These are phyloP conservation scores for Xerocomus spinulosus DNA, from an alignment of 768 basidiomycete species.

Conservation along the genomic window DNA sequence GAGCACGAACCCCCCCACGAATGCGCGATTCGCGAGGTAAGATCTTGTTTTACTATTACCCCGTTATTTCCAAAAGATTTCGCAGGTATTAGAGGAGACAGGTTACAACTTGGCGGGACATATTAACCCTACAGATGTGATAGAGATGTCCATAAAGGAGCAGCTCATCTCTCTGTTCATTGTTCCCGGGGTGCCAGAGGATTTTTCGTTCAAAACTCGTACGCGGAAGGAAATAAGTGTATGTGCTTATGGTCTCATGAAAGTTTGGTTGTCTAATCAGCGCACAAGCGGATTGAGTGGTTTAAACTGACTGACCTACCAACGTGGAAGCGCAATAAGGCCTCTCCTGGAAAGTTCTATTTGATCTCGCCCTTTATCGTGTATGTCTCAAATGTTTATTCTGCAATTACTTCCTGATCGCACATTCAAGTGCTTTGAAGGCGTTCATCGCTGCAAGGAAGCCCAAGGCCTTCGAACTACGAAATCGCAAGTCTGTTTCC, in stretches of 20 bases:
- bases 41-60: constrained; percentile 16
- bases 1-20: constrained; percentile 77
- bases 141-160: constrained; percentile 84
- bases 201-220: constrained; percentile 84
- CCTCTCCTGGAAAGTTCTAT: constrained; percentile 79
- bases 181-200: constrained; percentile 82
- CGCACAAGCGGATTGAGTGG: constrained; percentile 91
- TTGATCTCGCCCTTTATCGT: constrained; percentile 91
- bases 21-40: constrained; percentile 91
- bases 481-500: constrained; percentile 34
- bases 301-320: constrained; percentile 86
- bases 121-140: constrained; percentile 60
- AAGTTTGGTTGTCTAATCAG: constrained; percentile 7
- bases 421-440: constrained; percentile 40
- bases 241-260: constrained; percentile 27
- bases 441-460: constrained; percentile 62
- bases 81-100: constrained; percentile 94
- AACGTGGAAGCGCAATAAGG: constrained; percentile 82
- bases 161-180: constrained; percentile 90
- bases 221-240: constrained; percentile 99
- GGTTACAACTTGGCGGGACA: constrained; percentile 82
- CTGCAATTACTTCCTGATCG: constrained; percentile 3
- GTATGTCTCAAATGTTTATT: constrained; percentile 39
- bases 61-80: constrained; percentile 10
- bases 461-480: constrained; percentile 39